A percentile compares a stretch with the other conserved stretches of the same genome.
Conservation (phyloP, 2,329 filamentous ascomycete species). For the Dendrostoma leiphaemia region DNA sequence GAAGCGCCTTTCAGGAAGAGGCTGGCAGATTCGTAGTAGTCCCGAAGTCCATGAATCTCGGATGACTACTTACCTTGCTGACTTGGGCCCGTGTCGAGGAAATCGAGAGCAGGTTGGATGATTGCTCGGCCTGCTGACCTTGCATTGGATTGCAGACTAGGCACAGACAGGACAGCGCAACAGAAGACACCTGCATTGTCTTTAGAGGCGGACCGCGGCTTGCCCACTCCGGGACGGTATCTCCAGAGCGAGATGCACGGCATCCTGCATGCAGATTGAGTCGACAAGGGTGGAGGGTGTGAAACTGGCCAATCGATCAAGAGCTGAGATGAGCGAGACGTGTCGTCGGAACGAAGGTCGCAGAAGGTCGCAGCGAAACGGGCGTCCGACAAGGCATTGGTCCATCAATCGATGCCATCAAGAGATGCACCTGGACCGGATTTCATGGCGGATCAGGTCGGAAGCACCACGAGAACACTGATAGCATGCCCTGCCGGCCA, state of each 20-base stretch:
- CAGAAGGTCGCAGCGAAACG: background rate
- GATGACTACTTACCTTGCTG: too few relatives aligned
- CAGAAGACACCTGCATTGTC: background rate
- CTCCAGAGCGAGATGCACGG: background rate
- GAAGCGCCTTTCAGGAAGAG: too few relatives aligned
- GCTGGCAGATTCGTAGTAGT: too few relatives aligned
- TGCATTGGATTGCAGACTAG: too few relatives aligned
- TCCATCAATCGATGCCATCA: background rate
- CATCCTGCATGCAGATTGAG: conserved; percentile 2
- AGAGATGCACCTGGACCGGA: too few relatives aligned
- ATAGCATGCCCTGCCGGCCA: too few relatives aligned
- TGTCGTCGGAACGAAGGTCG: background rate
- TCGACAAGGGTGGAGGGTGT: background rate
- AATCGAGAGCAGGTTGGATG: too few relatives aligned
- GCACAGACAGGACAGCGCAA: background rate
- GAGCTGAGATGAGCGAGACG: background rate
- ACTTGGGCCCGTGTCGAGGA: too few relatives aligned
- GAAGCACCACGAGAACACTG: too few relatives aligned
- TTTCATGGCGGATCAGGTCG: too few relatives aligned
- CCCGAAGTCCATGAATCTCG: too few relatives aligned
- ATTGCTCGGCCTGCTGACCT: too few relatives aligned
- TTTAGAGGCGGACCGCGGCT: conserved; percentile 1
- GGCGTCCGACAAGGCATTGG: background rate
- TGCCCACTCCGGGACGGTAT: background rate
- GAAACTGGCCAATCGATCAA: background rate